Evolutionary conservation across 768 basidiomycete species (phyloP).

Genomic region (Lentinula guzmanii): DNA sequence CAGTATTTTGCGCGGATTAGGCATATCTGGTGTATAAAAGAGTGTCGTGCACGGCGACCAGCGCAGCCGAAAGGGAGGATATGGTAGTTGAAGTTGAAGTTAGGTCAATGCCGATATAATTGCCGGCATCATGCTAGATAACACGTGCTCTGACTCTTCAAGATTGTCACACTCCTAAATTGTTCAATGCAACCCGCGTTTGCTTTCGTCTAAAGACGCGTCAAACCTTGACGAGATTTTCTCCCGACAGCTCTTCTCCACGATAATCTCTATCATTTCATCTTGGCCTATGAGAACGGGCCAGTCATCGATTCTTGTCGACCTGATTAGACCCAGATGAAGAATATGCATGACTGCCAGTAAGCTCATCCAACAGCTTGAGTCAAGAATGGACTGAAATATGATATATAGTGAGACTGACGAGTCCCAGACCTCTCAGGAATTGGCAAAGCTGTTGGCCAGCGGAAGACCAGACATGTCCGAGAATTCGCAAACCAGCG

Average conservation of each 20-base stretch:
- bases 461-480: slow-evolving; percentile 2
- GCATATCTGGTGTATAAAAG: background rate
- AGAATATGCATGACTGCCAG: background rate
- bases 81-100: background rate
- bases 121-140: background rate
- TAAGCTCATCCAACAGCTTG: background rate
- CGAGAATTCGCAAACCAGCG: background rate
- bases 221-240: background rate
- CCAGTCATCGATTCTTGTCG: background rate
- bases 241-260: background rate
- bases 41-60: slow-evolving; percentile 8
- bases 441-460: slow-evolving; percentile 41
- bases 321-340: background rate
- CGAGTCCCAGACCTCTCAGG: slow-evolving; percentile 51
- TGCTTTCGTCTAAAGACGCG: background rate
- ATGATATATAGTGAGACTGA: slow-evolving; percentile 28
- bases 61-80: slow-evolving; percentile 2
- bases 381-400: background rate
- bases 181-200: slow-evolving; percentile 5
- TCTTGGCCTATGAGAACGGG: background rate
- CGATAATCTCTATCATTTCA: background rate
- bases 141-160: background rate
- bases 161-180: background rate
- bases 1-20: background rate
- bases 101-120: background rate